Evolutionary conservation across 768 basidiomycete genomes (phyloP).

Genomic region (Imleria badia): DNA sequence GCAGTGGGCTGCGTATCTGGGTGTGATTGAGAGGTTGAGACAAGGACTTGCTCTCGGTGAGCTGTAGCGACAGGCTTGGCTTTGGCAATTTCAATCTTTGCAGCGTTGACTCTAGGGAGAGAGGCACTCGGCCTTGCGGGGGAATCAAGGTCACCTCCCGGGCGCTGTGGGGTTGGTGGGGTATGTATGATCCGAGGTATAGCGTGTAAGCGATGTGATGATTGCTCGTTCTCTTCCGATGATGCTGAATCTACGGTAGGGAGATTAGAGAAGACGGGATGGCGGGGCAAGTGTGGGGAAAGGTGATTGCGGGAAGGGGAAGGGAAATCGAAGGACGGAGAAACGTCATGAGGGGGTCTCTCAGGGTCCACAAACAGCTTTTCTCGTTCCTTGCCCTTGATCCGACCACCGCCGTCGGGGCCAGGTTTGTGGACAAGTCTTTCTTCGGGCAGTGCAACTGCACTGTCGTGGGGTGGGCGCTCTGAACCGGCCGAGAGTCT

Average conservation of each 20-base stretch:
- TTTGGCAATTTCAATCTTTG: slow-evolving; percentile 8
- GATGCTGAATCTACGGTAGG: slow-evolving; percentile 29
- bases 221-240: slow-evolving; percentile 24
- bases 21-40: slow-evolving; percentile 24
- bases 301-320: slow-evolving; percentile 16
- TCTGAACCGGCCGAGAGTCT: slow-evolving; percentile 32
- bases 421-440: slow-evolving; percentile 9
- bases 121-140: slow-evolving; percentile 1
- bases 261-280: slow-evolving; percentile 10
- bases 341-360: slow-evolving; percentile 6
- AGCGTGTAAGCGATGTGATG: slow-evolving; percentile 23
- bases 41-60: slow-evolving; percentile 28
- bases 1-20: neutral
- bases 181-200: slow-evolving; percentile 38
- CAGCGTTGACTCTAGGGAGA: slow-evolving; percentile 10
- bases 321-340: slow-evolving; percentile 13
- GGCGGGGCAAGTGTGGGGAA: slow-evolving; percentile 10
- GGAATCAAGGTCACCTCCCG: slow-evolving; percentile 13
- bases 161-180: slow-evolving; percentile 36
- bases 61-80: slow-evolving; percentile 16
- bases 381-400: slow-evolving; percentile 31
- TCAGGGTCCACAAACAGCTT: neutral
- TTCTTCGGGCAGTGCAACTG: slow-evolving; percentile 33
- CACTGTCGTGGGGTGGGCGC: slow-evolving; percentile 32
- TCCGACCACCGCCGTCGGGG: slow-evolving; percentile 15